phyloP scores from a whole-genome alignment of 345 rosid species.

The Citrus sp. region DNA sequence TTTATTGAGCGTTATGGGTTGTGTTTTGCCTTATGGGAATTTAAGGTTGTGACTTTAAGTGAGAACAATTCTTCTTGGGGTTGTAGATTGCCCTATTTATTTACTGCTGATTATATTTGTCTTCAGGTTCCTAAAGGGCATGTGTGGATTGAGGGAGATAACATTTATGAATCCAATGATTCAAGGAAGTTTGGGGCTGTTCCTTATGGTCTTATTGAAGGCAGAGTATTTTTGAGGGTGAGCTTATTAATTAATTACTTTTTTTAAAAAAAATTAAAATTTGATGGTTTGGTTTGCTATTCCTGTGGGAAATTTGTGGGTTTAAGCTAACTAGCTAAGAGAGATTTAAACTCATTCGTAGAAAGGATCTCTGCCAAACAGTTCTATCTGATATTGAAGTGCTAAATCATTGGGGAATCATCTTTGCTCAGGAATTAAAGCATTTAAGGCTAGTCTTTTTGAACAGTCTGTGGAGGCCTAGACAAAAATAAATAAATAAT shows the following conservation, averaged over 20 bases:
- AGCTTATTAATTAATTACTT: constrained; percentile 7
- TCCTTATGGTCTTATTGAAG: constrained; percentile 71
- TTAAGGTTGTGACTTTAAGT: background rate
- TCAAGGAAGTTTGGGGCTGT: constrained; percentile 74
- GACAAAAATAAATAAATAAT: no score
- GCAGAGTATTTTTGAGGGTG: constrained; percentile 65
- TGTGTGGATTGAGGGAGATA: constrained; percentile 73
- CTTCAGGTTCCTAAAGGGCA: constrained; percentile 75
- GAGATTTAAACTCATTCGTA: background rate
- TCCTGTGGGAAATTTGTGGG: background rate
- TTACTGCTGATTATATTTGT: background rate
- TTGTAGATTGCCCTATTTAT: background rate
- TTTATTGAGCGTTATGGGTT: no score
- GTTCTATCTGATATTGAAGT: background rate
- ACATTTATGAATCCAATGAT: constrained; percentile 51
- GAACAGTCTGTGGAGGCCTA: no score
- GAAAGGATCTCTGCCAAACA: background rate
- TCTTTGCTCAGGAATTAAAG: background rate
- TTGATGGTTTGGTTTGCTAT: background rate
- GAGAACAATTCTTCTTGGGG: background rate
- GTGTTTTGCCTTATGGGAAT: constrained; percentile 4
- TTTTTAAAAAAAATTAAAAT: background rate
- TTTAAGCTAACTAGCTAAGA: background rate
- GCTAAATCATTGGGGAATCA: background rate
- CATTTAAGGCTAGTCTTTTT: background rate